Base-by-base conservation (phyloP, 768 basidiomycete genomes). In the Auriscalpium vulgare region DNA sequence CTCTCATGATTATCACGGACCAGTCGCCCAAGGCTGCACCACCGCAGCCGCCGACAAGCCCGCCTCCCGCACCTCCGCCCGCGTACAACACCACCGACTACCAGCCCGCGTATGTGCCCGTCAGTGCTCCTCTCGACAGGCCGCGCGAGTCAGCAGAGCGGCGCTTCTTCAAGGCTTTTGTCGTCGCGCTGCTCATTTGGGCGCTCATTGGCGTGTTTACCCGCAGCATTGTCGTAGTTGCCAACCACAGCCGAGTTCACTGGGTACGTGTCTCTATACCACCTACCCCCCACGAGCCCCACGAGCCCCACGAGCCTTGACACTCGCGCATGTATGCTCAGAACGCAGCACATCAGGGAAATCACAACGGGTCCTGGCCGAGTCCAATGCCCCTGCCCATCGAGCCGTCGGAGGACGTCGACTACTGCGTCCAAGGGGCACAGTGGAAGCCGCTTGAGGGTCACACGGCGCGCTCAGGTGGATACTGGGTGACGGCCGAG, bases 131-230 rank as follows among this genome's bases (percentile, higher is more conserved):
- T 17, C 29, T 29, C 29, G 29, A 40, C 37, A 45, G 53, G 16
- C 50, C 17, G 37, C 50, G 35, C 19, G 47, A 56, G 37, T 44
- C 58, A 3, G 37, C 65, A 2, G 44, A 35, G 40, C 47, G 47
- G 34, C 60, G 69, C 29, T 70, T 70, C 56, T 51, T 60, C 58
- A 64, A 61, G 50, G 69, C 68, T 3, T 61, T 70, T 21, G 37
- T 52, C 7, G 56, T 69, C 21, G 68, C 68, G 16, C 16, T 63
- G 13, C 44, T 62, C 35, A 61, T 70, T 13, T 70, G 66, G 63
- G 19, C 64, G 34, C 45, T 64, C 8, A 13, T 57, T 9, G 60
- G 56, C 9, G 55, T 56, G 23, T 52, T 63, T 11, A 37, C 58
- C 21, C 49, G 55, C 10, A 54, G 59, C 34, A 14, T 53, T 34